phyloP scores from a whole-genome alignment of 495 filamentous ascomycete species.

The Podospora anserina region DNA sequence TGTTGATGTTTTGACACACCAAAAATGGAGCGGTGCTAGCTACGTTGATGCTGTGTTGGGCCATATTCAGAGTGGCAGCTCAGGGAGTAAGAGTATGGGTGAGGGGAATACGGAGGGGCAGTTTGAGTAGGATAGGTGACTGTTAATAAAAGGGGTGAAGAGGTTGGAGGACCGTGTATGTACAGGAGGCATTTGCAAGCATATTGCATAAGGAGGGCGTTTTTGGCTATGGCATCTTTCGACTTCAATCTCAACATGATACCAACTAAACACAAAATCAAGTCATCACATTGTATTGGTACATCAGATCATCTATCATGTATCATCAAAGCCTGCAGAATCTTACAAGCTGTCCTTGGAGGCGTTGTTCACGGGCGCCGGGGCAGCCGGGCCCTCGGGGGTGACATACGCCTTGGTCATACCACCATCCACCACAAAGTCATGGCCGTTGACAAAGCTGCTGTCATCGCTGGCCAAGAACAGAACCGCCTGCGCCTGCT shows the following conservation, averaged over 20 bases:
- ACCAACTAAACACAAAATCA: neutral
- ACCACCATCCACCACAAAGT: conserved; percentile 95
- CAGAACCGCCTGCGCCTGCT: conserved; percentile 90
- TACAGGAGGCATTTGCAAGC: conserved; percentile 1
- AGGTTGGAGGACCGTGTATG: neutral
- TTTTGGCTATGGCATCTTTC: neutral
- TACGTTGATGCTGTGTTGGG: conserved; percentile 94
- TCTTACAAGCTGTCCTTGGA: conserved; percentile 35
- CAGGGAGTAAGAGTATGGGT: conserved; percentile 76
- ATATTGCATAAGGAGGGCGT: conserved; percentile 1
- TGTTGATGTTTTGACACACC: conserved; percentile 93
- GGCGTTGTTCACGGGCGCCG: conserved; percentile 69
- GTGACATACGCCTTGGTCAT: conserved; percentile 97
- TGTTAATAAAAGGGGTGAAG: neutral
- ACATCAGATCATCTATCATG: neutral
- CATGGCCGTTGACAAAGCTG: conserved; percentile 85
- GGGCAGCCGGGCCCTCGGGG: conserved; percentile 70
- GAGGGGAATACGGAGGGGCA: conserved; percentile 73
- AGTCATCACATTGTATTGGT: neutral
- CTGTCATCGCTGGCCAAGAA: conserved; percentile 94
- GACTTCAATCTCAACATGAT: neutral
- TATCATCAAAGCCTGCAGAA: neutral
- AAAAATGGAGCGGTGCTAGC: conserved; percentile 93
- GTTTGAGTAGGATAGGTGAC: conserved; percentile 36
- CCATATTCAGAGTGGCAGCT: conserved; percentile 87